Evolutionary conservation across 2,329 filamentous ascomycete genomes (phyloP).

Genomic region (Zymoseptoria pseudotritici): DNA sequence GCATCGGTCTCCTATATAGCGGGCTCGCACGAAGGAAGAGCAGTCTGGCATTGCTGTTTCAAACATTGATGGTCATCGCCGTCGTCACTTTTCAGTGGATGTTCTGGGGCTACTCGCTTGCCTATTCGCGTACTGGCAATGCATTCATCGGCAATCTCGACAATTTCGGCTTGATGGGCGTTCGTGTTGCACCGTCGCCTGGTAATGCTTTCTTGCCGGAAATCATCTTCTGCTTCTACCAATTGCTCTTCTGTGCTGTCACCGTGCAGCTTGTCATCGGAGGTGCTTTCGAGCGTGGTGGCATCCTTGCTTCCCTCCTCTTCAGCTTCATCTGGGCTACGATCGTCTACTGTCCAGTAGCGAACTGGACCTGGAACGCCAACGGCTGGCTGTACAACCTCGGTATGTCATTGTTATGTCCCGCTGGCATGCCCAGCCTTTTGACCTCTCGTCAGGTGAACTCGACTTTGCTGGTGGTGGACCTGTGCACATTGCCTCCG

Average conservation of each 20-base stretch:
- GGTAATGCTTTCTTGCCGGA: slow-evolving; percentile 53
- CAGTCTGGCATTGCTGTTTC: slow-evolving; percentile 55
- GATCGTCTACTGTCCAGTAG: slow-evolving; percentile 56
- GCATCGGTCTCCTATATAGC: slow-evolving; percentile 58
- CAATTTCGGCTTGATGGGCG: slow-evolving; percentile 56
- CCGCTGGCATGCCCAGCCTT: not conserved
- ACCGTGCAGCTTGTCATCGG: slow-evolving; percentile 60
- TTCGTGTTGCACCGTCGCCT: slow-evolving; percentile 53
- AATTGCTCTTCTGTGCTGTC: slow-evolving; percentile 55
- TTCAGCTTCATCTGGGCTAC: slow-evolving; percentile 59
- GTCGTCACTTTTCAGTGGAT: slow-evolving; percentile 55
- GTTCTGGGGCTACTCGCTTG: slow-evolving; percentile 57
- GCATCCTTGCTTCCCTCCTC: slow-evolving; percentile 56
- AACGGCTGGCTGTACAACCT: slow-evolving; percentile 59
- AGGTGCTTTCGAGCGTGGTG: slow-evolving; percentile 56
- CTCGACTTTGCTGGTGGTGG: slow-evolving; percentile 57
- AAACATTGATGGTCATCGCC: slow-evolving; percentile 51
- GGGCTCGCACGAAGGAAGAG: slow-evolving; percentile 57
- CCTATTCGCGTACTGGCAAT: slow-evolving; percentile 53
- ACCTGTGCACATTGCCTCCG: slow-evolving; percentile 57
- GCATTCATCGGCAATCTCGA: slow-evolving; percentile 57
- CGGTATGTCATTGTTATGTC: slow-evolving; percentile 32
- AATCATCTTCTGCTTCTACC: slow-evolving; percentile 60
- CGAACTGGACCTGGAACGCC: slow-evolving; percentile 62
- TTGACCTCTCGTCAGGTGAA: not conserved